These are phyloP conservation scores for Allium fistulosum DNA, from an alignment of 106 monocot genomes.

Conservation along the genomic window DNA sequence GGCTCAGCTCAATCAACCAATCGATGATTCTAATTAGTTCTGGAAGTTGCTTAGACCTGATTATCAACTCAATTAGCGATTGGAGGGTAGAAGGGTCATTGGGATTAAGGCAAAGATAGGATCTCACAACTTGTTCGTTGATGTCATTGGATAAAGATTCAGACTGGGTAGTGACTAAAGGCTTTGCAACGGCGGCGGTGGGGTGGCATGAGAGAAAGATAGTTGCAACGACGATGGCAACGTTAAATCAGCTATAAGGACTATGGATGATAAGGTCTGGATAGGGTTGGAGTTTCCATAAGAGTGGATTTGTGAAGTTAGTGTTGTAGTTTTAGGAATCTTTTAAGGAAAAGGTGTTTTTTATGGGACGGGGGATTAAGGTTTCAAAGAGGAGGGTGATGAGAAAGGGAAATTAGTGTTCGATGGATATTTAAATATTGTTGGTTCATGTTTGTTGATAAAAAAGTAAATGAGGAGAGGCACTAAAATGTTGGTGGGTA, in stretches of 20 bases:
- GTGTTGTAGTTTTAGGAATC: neutral
- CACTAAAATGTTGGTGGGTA: too few species aligned
- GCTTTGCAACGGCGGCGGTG: constrained; percentile 5
- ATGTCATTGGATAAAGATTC: constrained; percentile 20
- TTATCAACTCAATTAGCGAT: constrained; percentile 44
- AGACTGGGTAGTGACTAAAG: constrained; percentile 8
- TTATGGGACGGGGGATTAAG: neutral
- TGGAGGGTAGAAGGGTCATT: constrained; percentile 38
- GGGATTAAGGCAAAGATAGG: constrained; percentile 21
- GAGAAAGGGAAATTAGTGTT: neutral
- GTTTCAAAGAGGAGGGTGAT: neutral
- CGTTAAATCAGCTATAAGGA: constrained; percentile 18
- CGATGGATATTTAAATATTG: too few species aligned
- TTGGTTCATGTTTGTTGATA: too few species aligned
- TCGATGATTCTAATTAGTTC: constrained; percentile 46
- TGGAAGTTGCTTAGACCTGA: constrained; percentile 29
- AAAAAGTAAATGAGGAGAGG: neutral
- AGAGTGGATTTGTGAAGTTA: neutral
- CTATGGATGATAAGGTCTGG: constrained; percentile 7
- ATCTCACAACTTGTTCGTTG: constrained; percentile 33
- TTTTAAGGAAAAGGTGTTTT: neutral
- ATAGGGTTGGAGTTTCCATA: neutral
- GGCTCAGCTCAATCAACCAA: constrained; percentile 42
- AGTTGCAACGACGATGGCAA: constrained; percentile 16
- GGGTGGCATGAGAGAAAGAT: constrained; percentile 19